phyloP scores from a whole-genome alignment of 2,329 filamentous ascomycete genomes.

The Colletotrichum higginsianum region DNA sequence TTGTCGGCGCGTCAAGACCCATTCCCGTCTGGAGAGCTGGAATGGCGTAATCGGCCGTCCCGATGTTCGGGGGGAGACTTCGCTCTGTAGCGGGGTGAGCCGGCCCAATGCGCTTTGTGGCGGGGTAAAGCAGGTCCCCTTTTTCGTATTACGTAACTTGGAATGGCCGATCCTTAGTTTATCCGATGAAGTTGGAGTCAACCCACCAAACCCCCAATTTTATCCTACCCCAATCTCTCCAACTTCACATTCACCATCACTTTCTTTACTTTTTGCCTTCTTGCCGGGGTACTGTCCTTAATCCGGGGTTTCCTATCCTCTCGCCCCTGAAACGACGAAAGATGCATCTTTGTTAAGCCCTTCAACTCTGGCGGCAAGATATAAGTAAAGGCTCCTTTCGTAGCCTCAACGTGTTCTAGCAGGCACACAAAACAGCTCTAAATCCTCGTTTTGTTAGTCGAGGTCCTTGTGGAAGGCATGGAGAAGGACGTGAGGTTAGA shows the following conservation, averaged over 20 bases:
- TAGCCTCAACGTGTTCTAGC: too few relatives aligned
- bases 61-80: constrained; percentile 33
- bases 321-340: too few relatives aligned
- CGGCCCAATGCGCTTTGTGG: constrained; percentile 31
- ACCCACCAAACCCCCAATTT: neutral
- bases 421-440: too few relatives aligned
- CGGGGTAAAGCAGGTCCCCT: constrained; percentile 19
- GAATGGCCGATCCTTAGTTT: constrained; percentile 4
- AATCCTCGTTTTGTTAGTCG: too few relatives aligned
- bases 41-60: constrained; percentile 30
- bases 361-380: too few relatives aligned
- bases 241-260: too few relatives aligned
- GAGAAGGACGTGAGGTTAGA: too few relatives aligned
- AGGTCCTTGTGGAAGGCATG: too few relatives aligned
- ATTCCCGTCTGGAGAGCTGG: constrained; percentile 30
- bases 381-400: too few relatives aligned
- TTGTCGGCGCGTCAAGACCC: constrained; percentile 26
- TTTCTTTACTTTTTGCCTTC: neutral
- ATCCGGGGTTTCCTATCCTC: too few relatives aligned
- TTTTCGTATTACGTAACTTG: constrained; percentile 18
- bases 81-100: constrained; percentile 38
- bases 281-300: too few relatives aligned
- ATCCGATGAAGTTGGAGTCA: constrained; percentile 4
- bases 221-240: neutral
- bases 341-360: too few relatives aligned